Conservation (phyloP, 495 filamentous ascomycete genomes). For the Hypoxylon cercidicola region DNA sequence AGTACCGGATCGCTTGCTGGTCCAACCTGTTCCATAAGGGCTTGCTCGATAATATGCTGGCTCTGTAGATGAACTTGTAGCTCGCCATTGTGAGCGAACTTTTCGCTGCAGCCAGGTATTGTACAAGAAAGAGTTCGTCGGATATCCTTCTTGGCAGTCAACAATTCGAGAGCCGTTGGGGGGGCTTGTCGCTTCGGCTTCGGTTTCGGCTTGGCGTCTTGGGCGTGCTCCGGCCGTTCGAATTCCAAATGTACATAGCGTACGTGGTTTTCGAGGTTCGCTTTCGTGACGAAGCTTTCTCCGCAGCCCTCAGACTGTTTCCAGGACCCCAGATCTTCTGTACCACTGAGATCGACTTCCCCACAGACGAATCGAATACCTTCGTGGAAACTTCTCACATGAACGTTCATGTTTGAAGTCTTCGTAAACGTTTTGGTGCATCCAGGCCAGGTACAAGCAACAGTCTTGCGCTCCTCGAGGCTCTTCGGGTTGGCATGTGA, state of each 20-base stretch:
- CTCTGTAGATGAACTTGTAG: conserved; percentile 70
- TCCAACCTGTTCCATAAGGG: conserved; percentile 37
- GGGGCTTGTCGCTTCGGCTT: no score
- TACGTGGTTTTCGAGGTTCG: conserved; percentile 82
- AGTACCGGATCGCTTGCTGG: neutral
- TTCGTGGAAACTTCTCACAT: conserved; percentile 79
- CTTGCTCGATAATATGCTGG: conserved; percentile 40
- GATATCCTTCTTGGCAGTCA: conserved; percentile 68
- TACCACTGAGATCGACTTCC: conserved; percentile 65
- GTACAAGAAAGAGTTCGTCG: conserved; percentile 68
- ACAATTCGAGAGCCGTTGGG: conserved; percentile 49
- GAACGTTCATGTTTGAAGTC: conserved; percentile 79
- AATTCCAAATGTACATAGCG: conserved; percentile 77
- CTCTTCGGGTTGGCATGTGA: conserved; percentile 66
- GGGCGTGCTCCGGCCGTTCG: conserved; percentile 52
- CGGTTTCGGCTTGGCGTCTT: conserved; percentile 44
- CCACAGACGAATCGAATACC: conserved; percentile 79
- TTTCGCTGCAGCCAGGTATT: conserved; percentile 61
- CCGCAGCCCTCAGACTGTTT: conserved; percentile 74
- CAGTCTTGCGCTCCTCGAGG: conserved; percentile 69
- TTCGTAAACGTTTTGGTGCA: conserved; percentile 81
- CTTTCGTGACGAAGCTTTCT: conserved; percentile 72
- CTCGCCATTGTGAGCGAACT: conserved; percentile 75
- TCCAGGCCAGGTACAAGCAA: conserved; percentile 69
- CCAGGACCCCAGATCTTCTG: conserved; percentile 72